A percentile compares a stretch with the other conserved stretches of the same genome.
These are phyloP conservation scores for Cercospora sp. DNA, from an alignment of 2,329 filamentous ascomycete genomes.

Conservation along the genomic window DNA sequence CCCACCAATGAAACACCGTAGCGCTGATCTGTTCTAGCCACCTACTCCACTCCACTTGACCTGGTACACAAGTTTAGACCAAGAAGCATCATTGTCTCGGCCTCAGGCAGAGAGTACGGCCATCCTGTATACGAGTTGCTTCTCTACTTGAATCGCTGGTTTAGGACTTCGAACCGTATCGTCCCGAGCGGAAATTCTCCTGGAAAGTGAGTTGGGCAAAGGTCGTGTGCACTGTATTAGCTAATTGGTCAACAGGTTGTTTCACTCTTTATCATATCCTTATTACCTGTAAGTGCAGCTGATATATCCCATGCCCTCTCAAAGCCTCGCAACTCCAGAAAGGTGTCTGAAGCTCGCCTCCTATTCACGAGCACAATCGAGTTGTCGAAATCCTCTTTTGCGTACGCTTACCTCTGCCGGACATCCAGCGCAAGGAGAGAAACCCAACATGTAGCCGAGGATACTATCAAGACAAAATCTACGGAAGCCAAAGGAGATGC, in stretches of 20 bases:
- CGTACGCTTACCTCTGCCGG: neutral
- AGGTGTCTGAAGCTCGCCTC: no score
- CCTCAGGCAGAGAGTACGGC: neutral
- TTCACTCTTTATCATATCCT: neutral
- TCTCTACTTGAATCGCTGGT: neutral
- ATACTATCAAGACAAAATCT: neutral
- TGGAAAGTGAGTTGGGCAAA: neutral
- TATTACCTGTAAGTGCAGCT: neutral
- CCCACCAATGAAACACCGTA: no score
- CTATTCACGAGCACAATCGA: no score
- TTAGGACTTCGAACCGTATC: neutral
- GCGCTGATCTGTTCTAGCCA: neutral
- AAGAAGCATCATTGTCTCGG: neutral
- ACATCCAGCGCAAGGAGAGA: neutral
- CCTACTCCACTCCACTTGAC: neutral
- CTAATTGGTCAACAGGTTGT: neutral
- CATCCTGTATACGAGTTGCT: neutral
- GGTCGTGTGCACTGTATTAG: neutral
- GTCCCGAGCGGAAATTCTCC: neutral
- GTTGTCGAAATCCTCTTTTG: no score
- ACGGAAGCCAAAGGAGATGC: neutral
- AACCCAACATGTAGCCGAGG: neutral
- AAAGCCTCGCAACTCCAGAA: no score
- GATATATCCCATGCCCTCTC: no score
- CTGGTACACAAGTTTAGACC: neutral